These are phyloP conservation scores for Pseudocercospora fuligena DNA, from an alignment of 2,329 filamentous ascomycete genomes.

Conservation along the genomic window DNA sequence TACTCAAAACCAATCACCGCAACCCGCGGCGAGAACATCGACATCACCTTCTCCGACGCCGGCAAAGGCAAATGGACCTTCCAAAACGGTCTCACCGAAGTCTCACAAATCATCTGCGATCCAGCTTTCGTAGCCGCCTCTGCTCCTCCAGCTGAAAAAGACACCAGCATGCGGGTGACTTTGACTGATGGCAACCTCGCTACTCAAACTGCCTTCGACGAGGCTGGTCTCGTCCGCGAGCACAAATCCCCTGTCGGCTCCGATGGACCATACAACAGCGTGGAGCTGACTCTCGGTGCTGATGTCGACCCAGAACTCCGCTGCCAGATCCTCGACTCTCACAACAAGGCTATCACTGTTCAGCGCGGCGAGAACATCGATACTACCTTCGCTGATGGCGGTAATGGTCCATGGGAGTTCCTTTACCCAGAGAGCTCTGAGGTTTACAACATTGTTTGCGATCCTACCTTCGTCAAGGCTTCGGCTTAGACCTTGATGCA, in stretches of 20 bases:
- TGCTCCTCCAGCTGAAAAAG: conserved; percentile 3
- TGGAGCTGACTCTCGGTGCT: conserved; percentile 14
- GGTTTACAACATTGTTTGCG: conserved; percentile 21
- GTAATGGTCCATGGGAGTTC: conserved; percentile 19
- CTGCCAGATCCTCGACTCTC: conserved; percentile 21
- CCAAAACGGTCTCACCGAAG: conserved; percentile 13
- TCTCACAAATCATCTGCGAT: conserved; percentile 23
- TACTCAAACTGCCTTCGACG: conserved; percentile 15
- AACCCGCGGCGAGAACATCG: conserved; percentile 17
- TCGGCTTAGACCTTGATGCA: not conserved
- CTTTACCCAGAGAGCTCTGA: conserved; percentile 14
- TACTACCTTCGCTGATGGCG: conserved; percentile 23
- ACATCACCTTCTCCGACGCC: conserved; percentile 25
- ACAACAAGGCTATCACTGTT: conserved; percentile 14
- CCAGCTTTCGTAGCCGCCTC: conserved; percentile 17
- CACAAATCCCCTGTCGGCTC: conserved; percentile 11
- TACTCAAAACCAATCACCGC: conserved; percentile 18
- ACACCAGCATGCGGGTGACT: conserved; percentile 16
- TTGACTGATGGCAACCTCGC: conserved; percentile 24
- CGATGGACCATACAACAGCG: conserved; percentile 20
- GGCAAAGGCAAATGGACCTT: conserved; percentile 21
- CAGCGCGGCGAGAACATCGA: conserved; percentile 21
- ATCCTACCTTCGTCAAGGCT: conserved; percentile 10
- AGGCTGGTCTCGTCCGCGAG: conserved; percentile 19
- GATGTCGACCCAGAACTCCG: conserved; percentile 22